Percentiles rank a stretch among this genome's conserved stretches.
These are phyloP conservation scores for Amniculicola lignicola DNA, from an alignment of 495 filamentous ascomycete species.

Conservation along the genomic window DNA sequence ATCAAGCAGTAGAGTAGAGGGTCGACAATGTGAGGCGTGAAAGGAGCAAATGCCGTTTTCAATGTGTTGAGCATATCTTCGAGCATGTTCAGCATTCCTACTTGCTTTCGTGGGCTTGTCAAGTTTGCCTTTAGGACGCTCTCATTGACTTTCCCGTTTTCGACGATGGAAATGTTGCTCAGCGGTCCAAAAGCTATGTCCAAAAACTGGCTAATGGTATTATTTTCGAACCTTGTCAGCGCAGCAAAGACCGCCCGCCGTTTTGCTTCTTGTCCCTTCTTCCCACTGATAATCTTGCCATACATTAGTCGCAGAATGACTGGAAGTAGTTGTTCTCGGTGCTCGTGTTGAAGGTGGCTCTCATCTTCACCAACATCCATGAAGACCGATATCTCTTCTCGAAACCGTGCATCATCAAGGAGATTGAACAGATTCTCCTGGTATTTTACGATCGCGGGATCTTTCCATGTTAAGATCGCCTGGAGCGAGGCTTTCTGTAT, in stretches of 20 bases:
- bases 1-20: conserved; percentile 76
- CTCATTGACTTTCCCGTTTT: conserved; percentile 51
- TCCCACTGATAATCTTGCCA: conserved; percentile 72
- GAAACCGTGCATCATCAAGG: conserved; percentile 85
- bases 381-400: conserved; percentile 84
- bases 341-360: conserved; percentile 68
- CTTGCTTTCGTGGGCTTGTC: conserved; percentile 68
- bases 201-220: conserved; percentile 74
- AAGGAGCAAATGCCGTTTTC: conserved; percentile 62
- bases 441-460: conserved; percentile 68
- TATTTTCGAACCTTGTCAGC: conserved; percentile 57
- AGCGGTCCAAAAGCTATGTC: conserved; percentile 76
- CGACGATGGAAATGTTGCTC: conserved; percentile 52
- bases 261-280: conserved; percentile 59
- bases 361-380: conserved; percentile 69
- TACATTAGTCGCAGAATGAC: conserved; percentile 86
- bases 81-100: conserved; percentile 86
- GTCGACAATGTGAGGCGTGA: conserved; percentile 62
- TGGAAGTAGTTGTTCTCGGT: conserved; percentile 70
- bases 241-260: conserved; percentile 63
- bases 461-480: conserved; percentile 86
- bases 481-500: conserved; percentile 81
- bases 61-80: conserved; percentile 82
- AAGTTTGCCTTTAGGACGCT: conserved; percentile 52
- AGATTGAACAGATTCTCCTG: conserved; percentile 84